A percentile compares a stretch with the other conserved stretches of the same genome.
These are phyloP conservation scores for Xylaria sp. DNA, from an alignment of 2,329 filamentous ascomycete species.

Conservation along the genomic window DNA sequence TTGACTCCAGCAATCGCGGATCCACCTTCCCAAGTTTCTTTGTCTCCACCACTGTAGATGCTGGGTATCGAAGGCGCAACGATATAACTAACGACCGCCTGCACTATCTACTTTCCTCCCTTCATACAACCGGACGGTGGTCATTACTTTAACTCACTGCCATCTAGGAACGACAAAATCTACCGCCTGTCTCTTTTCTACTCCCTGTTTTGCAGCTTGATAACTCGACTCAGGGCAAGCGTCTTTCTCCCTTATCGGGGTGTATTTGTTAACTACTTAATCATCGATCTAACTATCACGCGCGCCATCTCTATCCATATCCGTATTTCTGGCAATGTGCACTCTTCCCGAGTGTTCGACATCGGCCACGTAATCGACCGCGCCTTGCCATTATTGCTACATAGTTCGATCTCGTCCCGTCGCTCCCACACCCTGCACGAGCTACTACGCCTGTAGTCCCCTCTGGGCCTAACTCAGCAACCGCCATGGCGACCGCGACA, in stretches of 20 bases:
- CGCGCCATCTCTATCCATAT: conserved; percentile 3
- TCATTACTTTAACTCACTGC: background rate
- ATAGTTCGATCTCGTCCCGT: background rate
- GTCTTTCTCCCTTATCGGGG: background rate
- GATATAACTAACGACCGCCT: too few relatives aligned
- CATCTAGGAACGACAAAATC: background rate
- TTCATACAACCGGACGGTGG: background rate
- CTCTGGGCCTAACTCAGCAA: background rate
- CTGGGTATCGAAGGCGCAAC: too few relatives aligned
- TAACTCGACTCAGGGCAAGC: background rate
- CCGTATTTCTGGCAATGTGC: conserved; percentile 27
- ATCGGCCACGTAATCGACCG: conserved; percentile 20
- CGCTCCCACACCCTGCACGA: background rate
- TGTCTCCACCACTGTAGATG: conserved; percentile 3
- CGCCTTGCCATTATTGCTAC: background rate
- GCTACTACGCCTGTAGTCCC: background rate
- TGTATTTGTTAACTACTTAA: conserved; percentile 4
- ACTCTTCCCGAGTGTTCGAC: conserved; percentile 2
- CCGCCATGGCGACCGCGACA: conserved; percentile 34
- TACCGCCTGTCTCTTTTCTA: background rate
- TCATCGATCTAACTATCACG: background rate
- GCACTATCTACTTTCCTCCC: background rate
- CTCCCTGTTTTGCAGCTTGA: conserved; percentile 4
- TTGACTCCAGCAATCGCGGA: background rate
- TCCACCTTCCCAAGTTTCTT: conserved; percentile 18